phyloP scores from a whole-genome alignment of 129 eudicot species.

The Apium graveolens region DNA sequence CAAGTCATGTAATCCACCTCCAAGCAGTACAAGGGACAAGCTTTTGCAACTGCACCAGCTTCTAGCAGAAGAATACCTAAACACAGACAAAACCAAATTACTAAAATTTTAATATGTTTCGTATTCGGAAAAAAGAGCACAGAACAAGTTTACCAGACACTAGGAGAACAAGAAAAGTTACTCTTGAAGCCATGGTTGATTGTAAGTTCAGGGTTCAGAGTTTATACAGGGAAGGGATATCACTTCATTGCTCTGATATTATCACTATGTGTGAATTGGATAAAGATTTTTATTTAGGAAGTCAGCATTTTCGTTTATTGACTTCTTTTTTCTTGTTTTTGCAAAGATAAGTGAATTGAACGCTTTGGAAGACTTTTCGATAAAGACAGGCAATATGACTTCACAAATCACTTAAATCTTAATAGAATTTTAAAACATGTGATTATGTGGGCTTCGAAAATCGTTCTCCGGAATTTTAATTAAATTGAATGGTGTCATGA shows the following conservation, averaged over 20 bases:
- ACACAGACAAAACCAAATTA: neutral
- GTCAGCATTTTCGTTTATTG: neutral
- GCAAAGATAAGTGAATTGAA: too few relatives aligned
- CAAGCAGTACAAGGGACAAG: neutral
- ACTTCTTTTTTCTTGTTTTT: neutral
- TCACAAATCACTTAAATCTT: too few relatives aligned
- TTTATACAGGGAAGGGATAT: neutral
- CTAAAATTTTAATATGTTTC: neutral
- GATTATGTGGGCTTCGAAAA: neutral
- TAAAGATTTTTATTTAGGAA: neutral
- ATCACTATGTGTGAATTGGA: neutral
- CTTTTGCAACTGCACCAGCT: neutral
- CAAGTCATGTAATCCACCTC: conserved; percentile 7
- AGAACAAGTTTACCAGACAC: neutral
- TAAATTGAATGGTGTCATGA: too few relatives aligned
- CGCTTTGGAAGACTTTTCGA: neutral
- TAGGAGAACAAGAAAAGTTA: neutral
- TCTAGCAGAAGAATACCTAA: conserved; percentile 5
- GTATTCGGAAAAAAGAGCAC: too few relatives aligned
- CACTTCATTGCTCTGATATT: neutral
- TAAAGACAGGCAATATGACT: neutral
- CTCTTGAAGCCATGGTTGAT: neutral
- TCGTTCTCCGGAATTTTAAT: neutral
- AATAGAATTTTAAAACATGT: too few relatives aligned
- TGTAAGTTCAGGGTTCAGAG: neutral